These are phyloP conservation scores for Globisporangium cederbergense DNA, from an alignment of 352 stramenopile genomes.

Conservation along the genomic window DNA sequence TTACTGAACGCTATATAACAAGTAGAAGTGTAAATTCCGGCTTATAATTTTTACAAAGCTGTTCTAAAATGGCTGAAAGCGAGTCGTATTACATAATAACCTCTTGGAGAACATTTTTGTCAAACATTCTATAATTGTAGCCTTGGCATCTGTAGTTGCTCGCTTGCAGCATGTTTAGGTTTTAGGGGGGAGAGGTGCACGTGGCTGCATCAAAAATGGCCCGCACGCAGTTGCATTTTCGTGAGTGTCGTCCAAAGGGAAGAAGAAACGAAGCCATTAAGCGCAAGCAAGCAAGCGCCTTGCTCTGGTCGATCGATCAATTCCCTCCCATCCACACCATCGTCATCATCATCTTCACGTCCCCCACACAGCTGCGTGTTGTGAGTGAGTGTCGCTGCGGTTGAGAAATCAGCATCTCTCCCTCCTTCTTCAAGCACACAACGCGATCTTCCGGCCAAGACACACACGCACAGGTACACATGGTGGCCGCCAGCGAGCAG, in stretches of 20 bases:
- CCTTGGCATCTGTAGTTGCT: background rate
- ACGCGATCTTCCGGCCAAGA: background rate
- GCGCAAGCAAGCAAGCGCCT: background rate
- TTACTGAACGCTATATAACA: no score
- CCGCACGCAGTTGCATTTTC: constrained; percentile 1
- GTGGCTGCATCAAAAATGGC: background rate
- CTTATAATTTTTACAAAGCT: no score
- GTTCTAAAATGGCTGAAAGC: no score
- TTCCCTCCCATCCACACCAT: background rate
- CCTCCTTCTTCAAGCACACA: constrained; percentile 7
- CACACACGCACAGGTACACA: background rate
- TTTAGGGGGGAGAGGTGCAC: constrained; percentile 1
- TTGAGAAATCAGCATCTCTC: constrained; percentile 4
- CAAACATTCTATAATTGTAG: no score
- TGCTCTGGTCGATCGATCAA: background rate
- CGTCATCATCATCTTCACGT: background rate
- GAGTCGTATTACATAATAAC: no score
- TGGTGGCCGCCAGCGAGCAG: constrained; percentile 19
- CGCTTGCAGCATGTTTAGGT: background rate
- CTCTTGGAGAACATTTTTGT: no score
- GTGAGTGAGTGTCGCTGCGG: background rate
- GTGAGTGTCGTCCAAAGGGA: background rate
- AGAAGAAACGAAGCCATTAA: constrained; percentile 2
- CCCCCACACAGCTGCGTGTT: background rate
- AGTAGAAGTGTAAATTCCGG: no score